Base-by-base conservation (phyloP, 192 early-diverging fungal species). In the Cetraspora pellucida region DNA sequence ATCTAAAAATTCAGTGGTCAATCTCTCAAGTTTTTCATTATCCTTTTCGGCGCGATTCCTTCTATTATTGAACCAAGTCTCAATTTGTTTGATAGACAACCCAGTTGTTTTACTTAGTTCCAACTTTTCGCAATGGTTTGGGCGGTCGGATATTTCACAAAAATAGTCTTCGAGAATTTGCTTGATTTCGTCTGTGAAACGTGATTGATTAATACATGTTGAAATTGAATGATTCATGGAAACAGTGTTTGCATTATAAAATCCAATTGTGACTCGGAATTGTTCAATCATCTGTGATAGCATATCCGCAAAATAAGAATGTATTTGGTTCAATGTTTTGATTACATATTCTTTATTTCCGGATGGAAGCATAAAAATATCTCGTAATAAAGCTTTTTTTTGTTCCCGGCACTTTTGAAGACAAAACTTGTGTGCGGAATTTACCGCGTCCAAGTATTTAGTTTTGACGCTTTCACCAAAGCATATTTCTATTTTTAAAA, bases 51-150 rank as follows among this genome's bases (percentile, higher is more conserved):
- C 21, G 46, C 72, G 72, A 74, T 25, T 74, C 27, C 72, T 74
- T 74, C 44, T 50, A 19, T 74, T 74, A 59, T 74, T 74, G 37
- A 74, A 74, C 72, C 72, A 74, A 30, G 72, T 74, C 10, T 74
- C 72, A 10, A 74, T 46, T 61, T 74, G 72, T 19, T 60, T 61
- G 6, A 74, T 19, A 5, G 72, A 46, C n/a, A 74, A 19, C 9
- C 57, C 72, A 6, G 72, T 60, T 44, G 17, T 8, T 14, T 43
- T n/a, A 46, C 55, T 47, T 17, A 74, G 30, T 25, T 74, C 25
- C 14, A 3, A 16, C 2, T 74, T 74, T 60, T 74, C 55, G 3
- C n/a, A 14, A 6, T n/a, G 37, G 8, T 27, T 59, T 10, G 57
- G 57, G n/a, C 72, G 43, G 21, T 57, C 10, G 1, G 37, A 46